Conservation (phyloP, 192 early-diverging fungal genomes). For the Phlyctochytrium arcticum region DNA sequence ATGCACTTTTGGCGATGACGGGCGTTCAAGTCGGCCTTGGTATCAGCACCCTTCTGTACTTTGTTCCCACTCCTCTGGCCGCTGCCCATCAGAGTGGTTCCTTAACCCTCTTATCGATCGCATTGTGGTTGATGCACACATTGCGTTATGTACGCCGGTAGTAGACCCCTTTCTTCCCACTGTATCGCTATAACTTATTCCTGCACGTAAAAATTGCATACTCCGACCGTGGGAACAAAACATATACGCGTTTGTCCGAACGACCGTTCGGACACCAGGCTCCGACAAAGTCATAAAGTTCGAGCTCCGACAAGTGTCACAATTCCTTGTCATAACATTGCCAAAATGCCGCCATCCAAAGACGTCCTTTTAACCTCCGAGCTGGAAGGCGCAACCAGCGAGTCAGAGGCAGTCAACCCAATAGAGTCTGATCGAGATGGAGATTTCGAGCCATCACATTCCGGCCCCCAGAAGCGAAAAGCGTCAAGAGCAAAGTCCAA, state of each 20-base stretch:
- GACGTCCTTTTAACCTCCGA: not conserved
- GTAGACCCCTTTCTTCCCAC: not conserved
- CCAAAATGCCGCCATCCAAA: not conserved
- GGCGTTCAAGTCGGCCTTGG: conserved; percentile 80
- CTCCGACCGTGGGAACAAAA: not conserved
- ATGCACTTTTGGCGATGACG: conserved; percentile 70
- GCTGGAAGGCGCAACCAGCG: not conserved
- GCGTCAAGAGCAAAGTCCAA: not conserved
- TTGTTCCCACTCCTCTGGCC: conserved; percentile 89
- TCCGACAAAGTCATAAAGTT: too few relatives aligned
- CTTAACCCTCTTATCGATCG: conserved; percentile 75
- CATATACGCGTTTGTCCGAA: not conserved
- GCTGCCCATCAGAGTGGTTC: conserved; percentile 94
- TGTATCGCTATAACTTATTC: not conserved
- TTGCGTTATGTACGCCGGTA: conserved; percentile 34
- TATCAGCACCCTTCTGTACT: conserved; percentile 87
- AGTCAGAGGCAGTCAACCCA: not conserved
- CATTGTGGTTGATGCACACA: conserved; percentile 73
- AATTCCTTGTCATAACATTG: too few relatives aligned
- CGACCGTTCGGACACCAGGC: not conserved
- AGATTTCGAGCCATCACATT: not conserved
- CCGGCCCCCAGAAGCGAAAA: not conserved
- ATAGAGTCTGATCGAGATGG: not conserved
- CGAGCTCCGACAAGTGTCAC: too few relatives aligned
- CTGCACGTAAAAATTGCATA: not conserved